These are phyloP conservation scores for Neoboletus subvelutipes DNA, from an alignment of 768 basidiomycete species.

Conservation along the genomic window DNA sequence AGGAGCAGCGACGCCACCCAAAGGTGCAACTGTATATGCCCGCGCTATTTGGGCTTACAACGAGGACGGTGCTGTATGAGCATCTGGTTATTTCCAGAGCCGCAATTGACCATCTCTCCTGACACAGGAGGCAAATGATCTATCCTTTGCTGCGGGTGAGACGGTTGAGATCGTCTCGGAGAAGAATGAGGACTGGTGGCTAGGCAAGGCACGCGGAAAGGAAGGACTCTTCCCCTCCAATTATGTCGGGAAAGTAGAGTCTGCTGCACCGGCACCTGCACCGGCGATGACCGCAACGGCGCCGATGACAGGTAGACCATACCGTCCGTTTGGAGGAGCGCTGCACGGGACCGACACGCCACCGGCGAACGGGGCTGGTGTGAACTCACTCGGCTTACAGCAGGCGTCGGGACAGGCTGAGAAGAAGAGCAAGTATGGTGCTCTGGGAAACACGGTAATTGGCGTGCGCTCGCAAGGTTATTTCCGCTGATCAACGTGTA, in stretches of 20 bases:
- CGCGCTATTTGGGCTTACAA: constrained; percentile 69
- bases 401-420: constrained; percentile 27
- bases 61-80: constrained; percentile 50
- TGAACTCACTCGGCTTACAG: constrained; percentile 33
- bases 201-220: constrained; percentile 58
- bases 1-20: constrained; percentile 4
- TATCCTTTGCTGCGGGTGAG: constrained; percentile 75
- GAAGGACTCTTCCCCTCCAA: constrained; percentile 79
- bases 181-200: constrained; percentile 88
- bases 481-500: constrained; percentile 24
- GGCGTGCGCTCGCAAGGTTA: neutral
- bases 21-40: constrained; percentile 34
- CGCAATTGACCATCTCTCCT: constrained; percentile 5
- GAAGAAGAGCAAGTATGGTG: constrained; percentile 62
- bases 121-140: constrained; percentile 72
- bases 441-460: constrained; percentile 57
- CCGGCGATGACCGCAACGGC: neutral
- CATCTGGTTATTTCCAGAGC: neutral
- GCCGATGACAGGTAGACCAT: constrained; percentile 14
- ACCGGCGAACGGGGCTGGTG: constrained; percentile 26
- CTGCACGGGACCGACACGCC: constrained; percentile 35
- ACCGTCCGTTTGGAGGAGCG: constrained; percentile 40
- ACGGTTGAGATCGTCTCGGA: constrained; percentile 76
- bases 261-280: neutral
- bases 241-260: constrained; percentile 60